phyloP scores from a whole-genome alignment of 768 basidiomycete species.

The Boletus barrowsii region DNA sequence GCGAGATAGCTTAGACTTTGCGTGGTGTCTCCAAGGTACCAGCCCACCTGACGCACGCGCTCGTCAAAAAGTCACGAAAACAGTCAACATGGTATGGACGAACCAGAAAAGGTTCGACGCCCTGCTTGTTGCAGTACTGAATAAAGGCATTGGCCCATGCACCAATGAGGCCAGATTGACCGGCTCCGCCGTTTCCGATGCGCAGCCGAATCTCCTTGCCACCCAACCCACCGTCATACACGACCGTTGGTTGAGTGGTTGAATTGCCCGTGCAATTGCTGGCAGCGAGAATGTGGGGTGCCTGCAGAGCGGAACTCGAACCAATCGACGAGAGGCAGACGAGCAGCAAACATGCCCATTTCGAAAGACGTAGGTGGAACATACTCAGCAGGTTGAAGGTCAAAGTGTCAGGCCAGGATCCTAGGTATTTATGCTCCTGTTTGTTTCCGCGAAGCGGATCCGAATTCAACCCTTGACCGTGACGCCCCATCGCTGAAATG shows the following conservation, averaged over 20 bases:
- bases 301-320: no score
- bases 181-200: constrained; percentile 50
- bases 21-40: constrained; percentile 58
- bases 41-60: constrained; percentile 40
- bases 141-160: constrained; percentile 50
- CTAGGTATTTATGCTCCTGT: no score
- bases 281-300: no score
- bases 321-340: no score
- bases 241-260: constrained; percentile 15
- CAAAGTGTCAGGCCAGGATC: no score
- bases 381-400: no score
- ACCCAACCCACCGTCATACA: constrained; percentile 42
- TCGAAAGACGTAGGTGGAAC: no score
- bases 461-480: no score
- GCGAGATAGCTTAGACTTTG: constrained; percentile 44
- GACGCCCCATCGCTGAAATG: no score
- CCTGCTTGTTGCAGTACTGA: constrained; percentile 15
- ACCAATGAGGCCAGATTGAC: constrained; percentile 48
- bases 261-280: no score
- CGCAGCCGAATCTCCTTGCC: constrained; percentile 38
- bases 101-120: constrained; percentile 29
- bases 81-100: constrained; percentile 24
- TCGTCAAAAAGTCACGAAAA: neutral
- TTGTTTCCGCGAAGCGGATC: no score
- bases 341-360: no score